Evolutionary conservation across 306 rosid genomes (phyloP).

Genomic region (Cyclanthera cordifolia): DNA sequence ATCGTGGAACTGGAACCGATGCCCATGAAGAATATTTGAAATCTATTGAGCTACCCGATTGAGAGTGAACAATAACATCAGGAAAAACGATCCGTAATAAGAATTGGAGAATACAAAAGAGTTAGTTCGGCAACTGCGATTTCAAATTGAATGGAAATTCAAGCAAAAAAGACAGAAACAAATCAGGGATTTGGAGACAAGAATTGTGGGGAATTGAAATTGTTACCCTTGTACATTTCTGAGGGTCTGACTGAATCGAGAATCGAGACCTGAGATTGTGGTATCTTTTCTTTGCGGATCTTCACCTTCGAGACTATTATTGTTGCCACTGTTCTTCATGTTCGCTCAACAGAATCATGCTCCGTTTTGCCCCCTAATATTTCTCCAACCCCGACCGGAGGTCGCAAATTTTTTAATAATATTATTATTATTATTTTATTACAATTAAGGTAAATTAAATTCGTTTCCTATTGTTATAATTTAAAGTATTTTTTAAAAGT

Average conservation of each 20-base stretch:
- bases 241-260: conserved; percentile 89
- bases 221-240: conserved; percentile 80
- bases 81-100: neutral
- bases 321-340: conserved; percentile 44
- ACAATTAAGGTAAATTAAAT: no score
- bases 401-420: conserved; percentile 2
- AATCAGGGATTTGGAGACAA: conserved; percentile 6
- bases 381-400: conserved; percentile 11
- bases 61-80: neutral
- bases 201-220: conserved; percentile 2
- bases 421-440: no score
- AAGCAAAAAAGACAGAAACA: conserved; percentile 2
- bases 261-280: conserved; percentile 38
- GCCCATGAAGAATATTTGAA: neutral
- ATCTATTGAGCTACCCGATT: neutral
- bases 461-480: no score
- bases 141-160: neutral
- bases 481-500: no score
- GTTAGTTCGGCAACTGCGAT: no score
- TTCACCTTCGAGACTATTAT: conserved; percentile 25
- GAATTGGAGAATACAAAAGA: neutral
- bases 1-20: neutral
- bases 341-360: conserved; percentile 24
- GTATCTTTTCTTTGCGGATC: conserved; percentile 37
- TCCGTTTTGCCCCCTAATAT: conserved; percentile 2